Evolutionary conservation across 805 yeast genomes (phyloP).

Genomic region (Blastobotrys americana): DNA sequence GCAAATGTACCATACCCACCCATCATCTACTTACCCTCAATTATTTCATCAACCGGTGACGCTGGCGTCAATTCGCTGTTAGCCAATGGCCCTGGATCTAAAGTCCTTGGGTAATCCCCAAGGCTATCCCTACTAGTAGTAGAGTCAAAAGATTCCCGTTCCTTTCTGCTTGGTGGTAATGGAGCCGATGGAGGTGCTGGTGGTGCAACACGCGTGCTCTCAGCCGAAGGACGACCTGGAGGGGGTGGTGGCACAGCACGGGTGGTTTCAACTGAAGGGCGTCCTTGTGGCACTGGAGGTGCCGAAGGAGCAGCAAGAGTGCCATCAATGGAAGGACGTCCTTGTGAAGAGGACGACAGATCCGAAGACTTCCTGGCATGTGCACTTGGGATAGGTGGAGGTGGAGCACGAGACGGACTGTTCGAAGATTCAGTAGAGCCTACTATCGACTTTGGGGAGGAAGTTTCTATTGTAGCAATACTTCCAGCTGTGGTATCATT

Average conservation of each 20-base stretch:
- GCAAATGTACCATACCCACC: too few species aligned
- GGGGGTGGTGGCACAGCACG: constrained; percentile 1
- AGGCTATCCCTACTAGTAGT: too few species aligned
- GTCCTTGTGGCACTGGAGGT: background rate
- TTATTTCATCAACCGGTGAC: constrained; percentile 13
- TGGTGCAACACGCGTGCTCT: background rate
- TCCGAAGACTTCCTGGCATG: too few species aligned
- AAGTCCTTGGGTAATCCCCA: too few species aligned
- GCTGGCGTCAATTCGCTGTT: too few species aligned
- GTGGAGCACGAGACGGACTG: background rate
- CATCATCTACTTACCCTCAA: constrained; percentile 1
- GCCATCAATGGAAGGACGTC: too few species aligned
- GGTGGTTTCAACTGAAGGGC: background rate
- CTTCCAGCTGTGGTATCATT: too few species aligned
- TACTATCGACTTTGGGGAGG: constrained; percentile 1
- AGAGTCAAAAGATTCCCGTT: too few species aligned
- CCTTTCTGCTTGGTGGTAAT: constrained; percentile 7
- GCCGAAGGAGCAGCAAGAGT: constrained; percentile 5
- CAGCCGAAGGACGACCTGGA: constrained; percentile 2
- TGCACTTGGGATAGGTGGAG: too few species aligned
- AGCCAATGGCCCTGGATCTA: too few species aligned
- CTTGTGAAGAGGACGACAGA: too few species aligned
- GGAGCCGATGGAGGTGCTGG: constrained; percentile 6
- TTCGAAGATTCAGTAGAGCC: background rate
- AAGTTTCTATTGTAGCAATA: too few species aligned